A percentile compares a stretch with the other conserved stretches of the same genome.
Evolutionary conservation across 2,329 filamentous ascomycete species (phyloP).

Genomic region (Alternaria triticimaculans): DNA sequence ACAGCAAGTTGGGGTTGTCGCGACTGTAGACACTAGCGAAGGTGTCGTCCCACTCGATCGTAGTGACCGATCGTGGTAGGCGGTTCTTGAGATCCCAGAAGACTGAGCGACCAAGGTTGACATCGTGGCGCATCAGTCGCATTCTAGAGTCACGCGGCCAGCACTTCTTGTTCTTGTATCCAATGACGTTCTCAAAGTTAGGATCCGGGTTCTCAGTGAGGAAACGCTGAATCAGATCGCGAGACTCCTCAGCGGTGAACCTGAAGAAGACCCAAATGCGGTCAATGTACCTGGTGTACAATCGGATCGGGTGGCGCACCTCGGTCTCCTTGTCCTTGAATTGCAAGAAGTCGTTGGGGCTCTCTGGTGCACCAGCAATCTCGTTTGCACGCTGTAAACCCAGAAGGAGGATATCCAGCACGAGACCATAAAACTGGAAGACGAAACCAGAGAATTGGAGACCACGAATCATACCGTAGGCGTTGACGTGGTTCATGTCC

Average conservation of each 20-base stretch:
- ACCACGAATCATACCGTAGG: constrained; percentile 97
- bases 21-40: constrained; percentile 98
- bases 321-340: constrained; percentile 94
- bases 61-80: constrained; percentile 90
- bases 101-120: constrained; percentile 94
- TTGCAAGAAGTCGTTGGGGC: constrained; percentile 96
- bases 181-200: constrained; percentile 99
- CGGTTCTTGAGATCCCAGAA: constrained; percentile 99
- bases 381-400: constrained; percentile 96
- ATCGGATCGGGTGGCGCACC: constrained; percentile 88
- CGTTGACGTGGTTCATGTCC: constrained; percentile 99
- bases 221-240: constrained; percentile 96
- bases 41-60: constrained; percentile 98
- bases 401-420: constrained; percentile 89
- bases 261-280: constrained; percentile 98
- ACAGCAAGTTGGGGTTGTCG: constrained; percentile 95
- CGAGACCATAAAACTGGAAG: constrained; percentile 97
- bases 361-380: constrained; percentile 91
- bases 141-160: constrained; percentile 98
- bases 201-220: constrained; percentile 97
- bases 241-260: constrained; percentile 91
- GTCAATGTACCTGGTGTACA: constrained; percentile 98
- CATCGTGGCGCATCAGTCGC: constrained; percentile 98
- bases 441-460: constrained; percentile 98
- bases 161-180: constrained; percentile 99